phyloP scores from a whole-genome alignment of 202 grass and related monocot genomes.

The Carex arenaria region DNA sequence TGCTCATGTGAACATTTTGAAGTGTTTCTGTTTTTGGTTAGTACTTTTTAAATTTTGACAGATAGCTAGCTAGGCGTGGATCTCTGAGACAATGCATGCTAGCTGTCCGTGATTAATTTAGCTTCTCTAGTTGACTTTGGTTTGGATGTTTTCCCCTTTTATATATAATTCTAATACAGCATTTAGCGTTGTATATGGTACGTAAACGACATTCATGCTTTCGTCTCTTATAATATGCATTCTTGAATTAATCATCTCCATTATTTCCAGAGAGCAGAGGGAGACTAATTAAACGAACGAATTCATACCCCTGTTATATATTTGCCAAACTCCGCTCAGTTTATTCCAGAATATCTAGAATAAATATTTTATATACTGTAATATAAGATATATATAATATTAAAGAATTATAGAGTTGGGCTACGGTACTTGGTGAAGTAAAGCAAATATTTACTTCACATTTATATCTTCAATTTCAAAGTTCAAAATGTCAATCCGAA shows the following conservation, averaged over 20 bases:
- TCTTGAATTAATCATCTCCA: not conserved
- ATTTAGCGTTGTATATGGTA: not conserved
- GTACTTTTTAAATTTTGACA: not conserved
- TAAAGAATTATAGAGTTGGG: too few species aligned
- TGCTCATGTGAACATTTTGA: not conserved
- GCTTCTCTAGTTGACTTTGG: slow-evolving; percentile 16
- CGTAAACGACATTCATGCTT: not conserved
- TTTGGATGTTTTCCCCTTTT: slow-evolving; percentile 5
- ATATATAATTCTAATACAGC: not conserved
- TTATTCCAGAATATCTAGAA: too few species aligned
- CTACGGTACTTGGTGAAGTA: too few species aligned
- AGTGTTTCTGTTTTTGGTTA: slow-evolving; percentile 3
- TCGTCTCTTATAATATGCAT: not conserved
- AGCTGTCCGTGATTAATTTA: not conserved
- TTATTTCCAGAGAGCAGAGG: not conserved
- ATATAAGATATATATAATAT: too few species aligned
- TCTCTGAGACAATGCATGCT: not conserved
- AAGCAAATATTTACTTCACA: too few species aligned
- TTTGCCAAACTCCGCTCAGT: too few species aligned
- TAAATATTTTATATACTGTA: too few species aligned
- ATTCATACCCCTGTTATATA: too few species aligned
- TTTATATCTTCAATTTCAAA: too few species aligned
- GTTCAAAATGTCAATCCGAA: too few species aligned
- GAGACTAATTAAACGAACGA: not conserved
- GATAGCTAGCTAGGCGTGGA: not conserved